Evolutionary conservation across 2,329 filamentous ascomycete genomes (phyloP).

Genomic region (Aspergillus melleus): DNA sequence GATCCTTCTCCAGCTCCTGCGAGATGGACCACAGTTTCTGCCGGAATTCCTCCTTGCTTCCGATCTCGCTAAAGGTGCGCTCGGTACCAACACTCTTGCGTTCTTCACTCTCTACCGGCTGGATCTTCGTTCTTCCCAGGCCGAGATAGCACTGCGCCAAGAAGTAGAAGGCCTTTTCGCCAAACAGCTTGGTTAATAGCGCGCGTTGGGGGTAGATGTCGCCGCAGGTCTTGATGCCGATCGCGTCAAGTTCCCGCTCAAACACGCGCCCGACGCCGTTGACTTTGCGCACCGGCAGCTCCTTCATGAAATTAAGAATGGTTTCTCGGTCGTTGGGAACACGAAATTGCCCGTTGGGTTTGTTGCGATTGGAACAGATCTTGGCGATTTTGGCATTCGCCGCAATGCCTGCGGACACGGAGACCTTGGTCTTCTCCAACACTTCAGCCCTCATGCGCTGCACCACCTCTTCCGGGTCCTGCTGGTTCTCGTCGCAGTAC

Average conservation of each 20-base stretch:
- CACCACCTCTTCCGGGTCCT: constrained; percentile 72
- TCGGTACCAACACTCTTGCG: constrained; percentile 94
- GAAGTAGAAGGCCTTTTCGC: constrained; percentile 87
- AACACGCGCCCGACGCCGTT: constrained; percentile 94
- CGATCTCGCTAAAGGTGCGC: constrained; percentile 82
- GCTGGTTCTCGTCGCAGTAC: constrained; percentile 70
- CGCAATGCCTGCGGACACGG: constrained; percentile 90
- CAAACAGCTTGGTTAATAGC: constrained; percentile 75
- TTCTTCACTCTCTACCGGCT: constrained; percentile 85
- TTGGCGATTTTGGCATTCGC: constrained; percentile 93
- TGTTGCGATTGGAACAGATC: constrained; percentile 93
- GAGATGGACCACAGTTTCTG: constrained; percentile 79
- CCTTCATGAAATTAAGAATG: constrained; percentile 83
- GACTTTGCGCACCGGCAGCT: constrained; percentile 82
- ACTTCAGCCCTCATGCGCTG: constrained; percentile 76
- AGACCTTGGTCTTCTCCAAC: constrained; percentile 73
- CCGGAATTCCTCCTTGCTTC: constrained; percentile 65
- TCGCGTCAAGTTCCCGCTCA: constrained; percentile 83
- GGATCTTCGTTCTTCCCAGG: constrained; percentile 78
- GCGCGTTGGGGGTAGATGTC: constrained; percentile 79
- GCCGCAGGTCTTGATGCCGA: constrained; percentile 84
- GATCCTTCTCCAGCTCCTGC: constrained; percentile 82
- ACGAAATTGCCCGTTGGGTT: constrained; percentile 88
- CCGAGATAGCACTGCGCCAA: constrained; percentile 82
- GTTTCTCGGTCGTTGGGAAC: constrained; percentile 69